Conservation (phyloP, 148 eudicot species). For the Nepenthes gracilis region DNA sequence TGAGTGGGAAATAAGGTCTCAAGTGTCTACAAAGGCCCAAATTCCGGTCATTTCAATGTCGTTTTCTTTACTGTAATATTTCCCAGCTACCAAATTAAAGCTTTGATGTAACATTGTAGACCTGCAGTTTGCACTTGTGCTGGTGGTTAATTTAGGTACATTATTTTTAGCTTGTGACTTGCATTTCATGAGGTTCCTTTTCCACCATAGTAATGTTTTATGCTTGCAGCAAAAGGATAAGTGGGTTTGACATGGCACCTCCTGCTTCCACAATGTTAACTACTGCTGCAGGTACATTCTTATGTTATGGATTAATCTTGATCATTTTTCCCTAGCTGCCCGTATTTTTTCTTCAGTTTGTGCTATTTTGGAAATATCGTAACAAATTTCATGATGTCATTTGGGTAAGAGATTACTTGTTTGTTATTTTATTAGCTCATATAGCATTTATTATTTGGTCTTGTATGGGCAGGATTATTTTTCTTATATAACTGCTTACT, state of each 20-base stretch:
- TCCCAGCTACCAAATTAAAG: no score
- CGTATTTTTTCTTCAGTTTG: slow-evolving; percentile 19
- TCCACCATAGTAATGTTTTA: slow-evolving; percentile 8
- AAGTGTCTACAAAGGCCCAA: no score
- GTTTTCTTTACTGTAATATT: no score
- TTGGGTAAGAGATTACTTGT: no score
- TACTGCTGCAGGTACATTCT: slow-evolving; percentile 52
- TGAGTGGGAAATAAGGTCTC: no score
- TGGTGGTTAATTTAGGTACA: neutral
- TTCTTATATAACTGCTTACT: slow-evolving; percentile 25
- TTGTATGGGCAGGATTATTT: slow-evolving; percentile 10
- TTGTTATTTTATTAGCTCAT: no score
- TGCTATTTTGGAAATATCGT: no score
- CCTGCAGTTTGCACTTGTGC: no score
- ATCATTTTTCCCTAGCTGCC: slow-evolving; percentile 15
- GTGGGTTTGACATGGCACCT: slow-evolving; percentile 99
- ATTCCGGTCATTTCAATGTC: no score
- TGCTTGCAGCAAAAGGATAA: slow-evolving; percentile 81
- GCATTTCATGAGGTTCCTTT: neutral
- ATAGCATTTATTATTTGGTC: neutral
- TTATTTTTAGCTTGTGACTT: neutral
- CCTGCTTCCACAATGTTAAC: slow-evolving; percentile 81
- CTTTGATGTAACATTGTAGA: no score
- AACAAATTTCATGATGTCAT: no score
- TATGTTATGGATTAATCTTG: neutral